These are phyloP conservation scores for Calycina herbarum DNA, from an alignment of 2,329 filamentous ascomycete genomes.

Conservation along the genomic window DNA sequence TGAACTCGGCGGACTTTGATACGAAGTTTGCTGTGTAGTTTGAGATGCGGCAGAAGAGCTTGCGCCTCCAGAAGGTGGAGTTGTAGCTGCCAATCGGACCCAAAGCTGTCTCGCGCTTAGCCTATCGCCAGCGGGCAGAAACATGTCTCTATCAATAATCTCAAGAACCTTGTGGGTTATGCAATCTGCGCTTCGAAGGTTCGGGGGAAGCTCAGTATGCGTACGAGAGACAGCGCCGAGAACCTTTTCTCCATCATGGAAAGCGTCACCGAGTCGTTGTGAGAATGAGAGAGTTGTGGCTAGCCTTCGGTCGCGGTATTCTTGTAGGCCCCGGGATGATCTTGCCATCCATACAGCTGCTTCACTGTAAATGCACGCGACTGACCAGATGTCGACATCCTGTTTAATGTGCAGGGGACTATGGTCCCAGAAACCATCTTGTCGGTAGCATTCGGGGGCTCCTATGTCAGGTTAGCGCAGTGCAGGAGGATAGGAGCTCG, in stretches of 20 bases:
- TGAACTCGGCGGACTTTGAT: too few species aligned
- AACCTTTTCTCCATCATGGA: neutral
- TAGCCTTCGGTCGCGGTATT: neutral
- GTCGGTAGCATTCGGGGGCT: conserved; percentile 34
- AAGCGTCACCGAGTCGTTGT: neutral
- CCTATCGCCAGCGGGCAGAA: too few species aligned
- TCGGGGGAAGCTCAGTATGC: too few species aligned
- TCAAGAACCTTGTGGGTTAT: too few species aligned
- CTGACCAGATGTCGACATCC: conserved; percentile 34
- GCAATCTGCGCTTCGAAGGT: too few species aligned
- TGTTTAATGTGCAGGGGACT: neutral
- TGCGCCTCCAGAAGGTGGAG: too few species aligned
- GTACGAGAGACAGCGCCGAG: neutral
- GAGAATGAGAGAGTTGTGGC: neutral
- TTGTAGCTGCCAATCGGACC: too few species aligned
- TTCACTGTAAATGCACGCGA: conserved; percentile 35
- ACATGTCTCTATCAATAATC: too few species aligned
- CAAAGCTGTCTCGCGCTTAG: too few species aligned
- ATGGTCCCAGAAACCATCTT: neutral
- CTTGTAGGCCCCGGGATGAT: conserved; percentile 12
- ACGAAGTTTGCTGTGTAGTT: too few species aligned
- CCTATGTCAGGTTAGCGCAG: conserved; percentile 20
- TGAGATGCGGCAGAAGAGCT: too few species aligned
- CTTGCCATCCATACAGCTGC: conserved; percentile 23
- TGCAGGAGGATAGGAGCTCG: too few species aligned